A percentile compares a stretch with the other conserved stretches of the same genome.
Conservation (phyloP, 2,329 filamentous ascomycete species). For the Helminthosporium solani region DNA sequence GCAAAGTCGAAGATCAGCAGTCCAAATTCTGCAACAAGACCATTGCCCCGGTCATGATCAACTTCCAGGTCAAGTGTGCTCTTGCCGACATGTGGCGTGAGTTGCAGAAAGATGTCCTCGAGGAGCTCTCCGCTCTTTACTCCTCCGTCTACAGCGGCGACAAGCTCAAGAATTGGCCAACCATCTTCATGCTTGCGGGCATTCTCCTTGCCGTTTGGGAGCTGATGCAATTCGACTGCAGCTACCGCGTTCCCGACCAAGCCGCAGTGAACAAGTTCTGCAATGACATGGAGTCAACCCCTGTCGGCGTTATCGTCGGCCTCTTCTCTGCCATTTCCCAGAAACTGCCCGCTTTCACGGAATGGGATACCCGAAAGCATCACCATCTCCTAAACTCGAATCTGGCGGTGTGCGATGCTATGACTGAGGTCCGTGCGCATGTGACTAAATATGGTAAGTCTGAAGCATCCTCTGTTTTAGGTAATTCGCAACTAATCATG, state of each 20-base stretch:
- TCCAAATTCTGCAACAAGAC: conserved; percentile 89
- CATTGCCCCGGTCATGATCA: conserved; percentile 96
- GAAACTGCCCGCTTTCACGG: conserved; percentile 86
- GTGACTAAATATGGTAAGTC: conserved; percentile 88
- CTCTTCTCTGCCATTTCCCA: conserved; percentile 98
- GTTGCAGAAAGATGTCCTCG: conserved; percentile 91
- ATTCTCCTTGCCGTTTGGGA: conserved; percentile 95
- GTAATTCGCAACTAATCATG: conserved; percentile 44
- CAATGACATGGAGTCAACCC: conserved; percentile 92
- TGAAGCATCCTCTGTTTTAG: conserved; percentile 9
- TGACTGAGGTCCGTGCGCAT: conserved; percentile 93
- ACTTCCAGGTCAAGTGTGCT: conserved; percentile 98
- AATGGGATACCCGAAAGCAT: conserved; percentile 92
- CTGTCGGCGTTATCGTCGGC: conserved; percentile 93
- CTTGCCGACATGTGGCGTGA: conserved; percentile 98
- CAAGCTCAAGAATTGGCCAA: conserved; percentile 98
- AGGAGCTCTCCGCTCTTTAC: conserved; percentile 89
- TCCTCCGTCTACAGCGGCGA: conserved; percentile 98
- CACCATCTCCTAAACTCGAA: conserved; percentile 90
- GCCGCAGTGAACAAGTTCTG: conserved; percentile 91
- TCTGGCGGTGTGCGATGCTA: conserved; percentile 84
- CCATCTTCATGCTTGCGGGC: conserved; percentile 94
- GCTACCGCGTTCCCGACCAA: conserved; percentile 87
- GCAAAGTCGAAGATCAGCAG: conserved; percentile 80
- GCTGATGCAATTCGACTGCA: conserved; percentile 97